Percentiles rank a stretch among this genome's conserved stretches.
Evolutionary conservation across 139 green algal species (phyloP).

Genomic region (Spirogloea muscicola): DNA sequence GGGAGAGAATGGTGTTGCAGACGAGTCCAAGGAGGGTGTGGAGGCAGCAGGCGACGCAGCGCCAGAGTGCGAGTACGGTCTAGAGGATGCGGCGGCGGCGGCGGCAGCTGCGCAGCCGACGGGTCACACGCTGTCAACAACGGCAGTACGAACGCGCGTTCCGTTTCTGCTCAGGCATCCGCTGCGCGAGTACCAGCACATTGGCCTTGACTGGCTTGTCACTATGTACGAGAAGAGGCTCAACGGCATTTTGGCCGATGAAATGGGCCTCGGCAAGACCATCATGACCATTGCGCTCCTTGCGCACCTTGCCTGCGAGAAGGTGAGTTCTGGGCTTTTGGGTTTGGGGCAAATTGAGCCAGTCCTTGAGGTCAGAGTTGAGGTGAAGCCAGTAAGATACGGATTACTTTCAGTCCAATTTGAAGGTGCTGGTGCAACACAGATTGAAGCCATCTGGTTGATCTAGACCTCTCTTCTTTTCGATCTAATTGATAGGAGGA

Average conservation of each 20-base stretch:
- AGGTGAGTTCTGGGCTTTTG: no score
- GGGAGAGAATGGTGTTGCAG: neutral
- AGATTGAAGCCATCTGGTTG: no score
- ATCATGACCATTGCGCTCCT: slow-evolving; percentile 93
- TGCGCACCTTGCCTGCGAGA: slow-evolving; percentile 83
- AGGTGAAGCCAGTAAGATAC: no score
- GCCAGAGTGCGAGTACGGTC: no score
- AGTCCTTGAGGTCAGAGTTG: no score
- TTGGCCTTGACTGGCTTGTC: slow-evolving; percentile 96
- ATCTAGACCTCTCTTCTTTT: no score
- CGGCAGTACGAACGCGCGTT: slow-evolving; percentile 58
- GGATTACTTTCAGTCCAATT: no score
- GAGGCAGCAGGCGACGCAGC: neutral
- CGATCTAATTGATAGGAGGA: no score
- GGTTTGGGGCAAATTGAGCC: no score
- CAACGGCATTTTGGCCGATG: slow-evolving; percentile 92
- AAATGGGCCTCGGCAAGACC: slow-evolving; percentile 95
- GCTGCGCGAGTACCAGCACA: slow-evolving; percentile 93
- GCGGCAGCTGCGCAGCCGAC: slow-evolving; percentile 63
- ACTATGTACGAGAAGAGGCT: slow-evolving; percentile 82
- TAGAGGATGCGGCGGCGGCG: slow-evolving; percentile 34
- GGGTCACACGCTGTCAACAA: slow-evolving; percentile 73
- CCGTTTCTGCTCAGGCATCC: slow-evolving; percentile 88
- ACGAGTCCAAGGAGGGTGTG: neutral
- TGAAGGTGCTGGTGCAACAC: no score